Evolutionary conservation across 179 eudicot species (phyloP).

Genomic region (Dionaea muscipula): DNA sequence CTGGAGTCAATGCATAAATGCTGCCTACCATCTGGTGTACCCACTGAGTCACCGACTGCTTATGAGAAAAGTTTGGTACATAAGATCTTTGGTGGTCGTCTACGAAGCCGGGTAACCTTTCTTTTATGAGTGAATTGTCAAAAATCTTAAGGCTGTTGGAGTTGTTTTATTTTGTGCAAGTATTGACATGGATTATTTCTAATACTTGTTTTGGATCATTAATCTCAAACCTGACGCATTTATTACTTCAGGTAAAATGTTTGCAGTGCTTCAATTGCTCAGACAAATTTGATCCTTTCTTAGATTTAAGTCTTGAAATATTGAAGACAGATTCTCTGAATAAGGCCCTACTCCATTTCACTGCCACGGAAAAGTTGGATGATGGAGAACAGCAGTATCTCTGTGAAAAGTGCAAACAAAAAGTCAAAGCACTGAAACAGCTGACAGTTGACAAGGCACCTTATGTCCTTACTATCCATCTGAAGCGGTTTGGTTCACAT

Average conservation of each 20-base stretch:
- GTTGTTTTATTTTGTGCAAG: not conserved
- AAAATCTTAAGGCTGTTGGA: not conserved
- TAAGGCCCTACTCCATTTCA: constrained; percentile 68
- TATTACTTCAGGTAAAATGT: constrained; percentile 64
- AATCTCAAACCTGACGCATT: not conserved
- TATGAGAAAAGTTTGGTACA: constrained; percentile 93
- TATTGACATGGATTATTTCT: too few species aligned
- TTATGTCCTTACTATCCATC: constrained; percentile 66
- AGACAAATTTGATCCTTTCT: constrained; percentile 80
- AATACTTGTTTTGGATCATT: too few species aligned
- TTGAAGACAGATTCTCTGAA: constrained; percentile 59
- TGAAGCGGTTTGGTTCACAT: constrained; percentile 78
- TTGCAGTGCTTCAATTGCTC: constrained; percentile 75
- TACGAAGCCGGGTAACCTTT: constrained; percentile 71
- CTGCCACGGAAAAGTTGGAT: constrained; percentile 76
- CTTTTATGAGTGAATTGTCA: not conserved
- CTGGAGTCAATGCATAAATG: constrained; percentile 96
- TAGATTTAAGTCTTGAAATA: constrained; percentile 93
- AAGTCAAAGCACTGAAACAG: constrained; percentile 86
- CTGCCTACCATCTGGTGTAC: constrained; percentile 85
- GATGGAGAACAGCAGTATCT: constrained; percentile 84
- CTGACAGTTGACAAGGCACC: constrained; percentile 80
- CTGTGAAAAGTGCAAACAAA: constrained; percentile 80
- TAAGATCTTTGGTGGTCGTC: constrained; percentile 88
- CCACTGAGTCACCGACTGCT: constrained; percentile 84